Conservation (phyloP, 2,329 filamentous ascomycete species). For the Gyromitra esculenta region DNA sequence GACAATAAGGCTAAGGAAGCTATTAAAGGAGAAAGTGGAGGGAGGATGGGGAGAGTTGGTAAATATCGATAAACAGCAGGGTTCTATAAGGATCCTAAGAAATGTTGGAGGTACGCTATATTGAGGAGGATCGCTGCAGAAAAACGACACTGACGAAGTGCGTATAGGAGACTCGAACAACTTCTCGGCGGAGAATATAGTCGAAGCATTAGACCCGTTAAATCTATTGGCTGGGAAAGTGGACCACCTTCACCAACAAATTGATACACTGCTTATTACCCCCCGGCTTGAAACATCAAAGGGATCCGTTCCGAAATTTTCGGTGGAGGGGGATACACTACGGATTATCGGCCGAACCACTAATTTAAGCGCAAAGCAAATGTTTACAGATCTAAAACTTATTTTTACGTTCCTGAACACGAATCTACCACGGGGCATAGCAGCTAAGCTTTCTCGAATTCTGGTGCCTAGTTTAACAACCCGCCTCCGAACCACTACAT, state of each 20-base stretch:
- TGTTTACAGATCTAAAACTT: slow-evolving; percentile 62
- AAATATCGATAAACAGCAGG: slow-evolving; percentile 68
- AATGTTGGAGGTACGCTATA: slow-evolving; percentile 64
- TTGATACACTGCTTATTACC: slow-evolving; percentile 55
- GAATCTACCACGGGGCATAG: slow-evolving; percentile 65
- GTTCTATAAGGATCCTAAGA: slow-evolving; percentile 68
- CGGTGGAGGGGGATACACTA: slow-evolving; percentile 60
- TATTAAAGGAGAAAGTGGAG: slow-evolving; percentile 62
- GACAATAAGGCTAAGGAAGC: slow-evolving; percentile 49
- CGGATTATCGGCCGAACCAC: slow-evolving; percentile 58
- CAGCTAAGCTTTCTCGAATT: slow-evolving; percentile 69
- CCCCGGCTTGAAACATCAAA: slow-evolving; percentile 53
- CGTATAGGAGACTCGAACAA: slow-evolving; percentile 14
- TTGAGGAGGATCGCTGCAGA: neutral
- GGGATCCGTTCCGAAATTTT: slow-evolving; percentile 56
- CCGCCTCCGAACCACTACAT: slow-evolving; percentile 76
- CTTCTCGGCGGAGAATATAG: slow-evolving; percentile 68
- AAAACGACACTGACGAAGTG: neutral
- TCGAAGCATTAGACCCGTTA: slow-evolving; percentile 69
- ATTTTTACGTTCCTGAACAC: slow-evolving; percentile 66
- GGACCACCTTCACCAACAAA: slow-evolving; percentile 56
- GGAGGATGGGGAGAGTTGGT: slow-evolving; percentile 77
- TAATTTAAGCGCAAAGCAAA: slow-evolving; percentile 58
- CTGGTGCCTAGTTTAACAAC: slow-evolving; percentile 76
- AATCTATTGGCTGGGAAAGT: slow-evolving; percentile 64